Base-by-base conservation (phyloP, 805 yeast genomes). In the Saturnispora diversa region DNA sequence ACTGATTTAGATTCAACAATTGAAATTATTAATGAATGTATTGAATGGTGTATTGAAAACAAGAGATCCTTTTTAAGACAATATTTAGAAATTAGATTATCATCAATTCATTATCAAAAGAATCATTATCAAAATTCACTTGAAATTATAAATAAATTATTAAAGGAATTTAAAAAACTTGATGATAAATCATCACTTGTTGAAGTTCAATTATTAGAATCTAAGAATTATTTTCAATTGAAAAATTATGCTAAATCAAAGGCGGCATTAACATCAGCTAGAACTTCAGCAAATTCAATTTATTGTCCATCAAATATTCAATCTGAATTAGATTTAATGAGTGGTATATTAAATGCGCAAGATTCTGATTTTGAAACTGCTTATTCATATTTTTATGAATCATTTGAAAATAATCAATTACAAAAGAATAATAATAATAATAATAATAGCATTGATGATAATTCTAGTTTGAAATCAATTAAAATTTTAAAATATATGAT, bases 341-440 rank as follows among this genome's bases (percentile, higher is more conserved):
- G 94, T 58, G 98, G 99, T 51, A 79, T 90, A 42, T 72, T 92
- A 47, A 94, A 90, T 65, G 95, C 97, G 28, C 97, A 92, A 63
- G 97, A 92, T 54, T 84, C 84, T 60, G 99, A 92, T 62, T 94
- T 84, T 66, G 84, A 85, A 58, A 92, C 98, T 9, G 95, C 97
- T 10, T 92, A 74, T 57, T 87, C 97, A 6, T 92, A 92, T 62
- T 92, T 92, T 55, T 88, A 76, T 56, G 99, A 92, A 64, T 81
- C 96, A 15, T 87, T 90, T 54, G 98, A 92, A 61, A 90, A 90
- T 32, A 92, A 75, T 62, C 79, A 79, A 56, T 63, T 69, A 46
- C 62, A 65, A 42, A 38, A 43, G 34, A 24, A 30, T 15, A 34
- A 28, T 17, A 80, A 80, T 44, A 54, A 49, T n/a, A n/a, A n/a